Percentiles rank a stretch among this genome's conserved stretches.
These are phyloP conservation scores for Alopecurus myosuroides DNA, from an alignment of 176 grass and related monocot species.

Conservation along the genomic window DNA sequence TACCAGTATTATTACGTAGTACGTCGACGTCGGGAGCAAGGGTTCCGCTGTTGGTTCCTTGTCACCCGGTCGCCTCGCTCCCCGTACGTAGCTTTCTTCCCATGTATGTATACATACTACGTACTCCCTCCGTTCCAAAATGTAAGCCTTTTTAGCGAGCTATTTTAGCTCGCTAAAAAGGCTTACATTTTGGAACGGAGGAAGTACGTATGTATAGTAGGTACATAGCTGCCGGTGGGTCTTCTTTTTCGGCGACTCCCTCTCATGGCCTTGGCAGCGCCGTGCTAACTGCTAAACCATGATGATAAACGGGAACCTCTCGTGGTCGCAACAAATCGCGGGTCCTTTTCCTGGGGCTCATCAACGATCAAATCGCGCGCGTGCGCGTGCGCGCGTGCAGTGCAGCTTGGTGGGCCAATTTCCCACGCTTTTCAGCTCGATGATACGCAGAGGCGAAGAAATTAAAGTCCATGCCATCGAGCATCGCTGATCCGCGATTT, in stretches of 20 bases:
- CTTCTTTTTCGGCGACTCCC: background rate
- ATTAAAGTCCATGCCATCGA: background rate
- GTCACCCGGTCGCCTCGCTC: background rate
- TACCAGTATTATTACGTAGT: background rate
- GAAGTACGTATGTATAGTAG: too few species aligned
- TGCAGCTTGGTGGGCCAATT: background rate
- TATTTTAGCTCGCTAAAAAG: too few species aligned
- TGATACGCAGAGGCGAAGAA: background rate
- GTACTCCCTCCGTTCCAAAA: too few species aligned
- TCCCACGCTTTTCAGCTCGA: background rate
- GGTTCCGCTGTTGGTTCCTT: background rate
- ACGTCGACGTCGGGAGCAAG: constrained; percentile 10
- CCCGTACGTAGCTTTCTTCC: background rate
- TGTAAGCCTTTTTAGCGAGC: too few species aligned
- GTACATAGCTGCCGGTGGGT: background rate
- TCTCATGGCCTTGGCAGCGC: background rate
- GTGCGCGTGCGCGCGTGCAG: background rate
- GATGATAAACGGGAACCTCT: background rate
- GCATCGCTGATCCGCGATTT: background rate
- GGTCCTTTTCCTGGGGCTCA: constrained; percentile 9
- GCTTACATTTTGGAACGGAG: too few species aligned
- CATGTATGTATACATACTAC: background rate
- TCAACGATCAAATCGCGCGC: background rate
- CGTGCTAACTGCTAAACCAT: background rate
- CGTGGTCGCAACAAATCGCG: background rate